Evolutionary conservation across 1,284 basidiomycete genomes (phyloP).

Genomic region (Cutaneotrichosporon sp.): DNA sequence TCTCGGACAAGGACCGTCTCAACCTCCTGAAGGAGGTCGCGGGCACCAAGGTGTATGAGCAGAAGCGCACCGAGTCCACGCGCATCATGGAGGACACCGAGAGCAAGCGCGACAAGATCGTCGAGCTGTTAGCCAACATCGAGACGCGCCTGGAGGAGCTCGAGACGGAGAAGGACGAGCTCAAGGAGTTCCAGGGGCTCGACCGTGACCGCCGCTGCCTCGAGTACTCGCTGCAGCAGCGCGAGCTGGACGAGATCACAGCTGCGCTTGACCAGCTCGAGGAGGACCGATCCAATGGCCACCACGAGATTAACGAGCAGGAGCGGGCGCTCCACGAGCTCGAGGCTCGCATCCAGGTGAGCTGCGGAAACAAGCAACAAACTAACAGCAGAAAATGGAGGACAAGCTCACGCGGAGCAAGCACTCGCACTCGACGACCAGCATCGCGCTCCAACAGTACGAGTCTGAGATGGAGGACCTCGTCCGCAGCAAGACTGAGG

Average conservation of each 20-base stretch:
- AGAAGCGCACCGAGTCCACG: slow-evolving; percentile 85
- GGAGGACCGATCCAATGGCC: slow-evolving; percentile 72
- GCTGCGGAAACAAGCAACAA: slow-evolving; percentile 35
- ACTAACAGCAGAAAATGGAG: slow-evolving; percentile 64
- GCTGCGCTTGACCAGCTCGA: slow-evolving; percentile 77
- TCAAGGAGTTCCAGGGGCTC: slow-evolving; percentile 94
- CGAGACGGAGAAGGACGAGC: slow-evolving; percentile 95
- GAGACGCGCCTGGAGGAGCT: slow-evolving; percentile 86
- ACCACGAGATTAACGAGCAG: slow-evolving; percentile 78
- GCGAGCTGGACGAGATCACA: slow-evolving; percentile 85
- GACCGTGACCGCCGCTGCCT: slow-evolving; percentile 93
- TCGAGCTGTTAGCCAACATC: slow-evolving; percentile 86
- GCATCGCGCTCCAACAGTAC: slow-evolving; percentile 43
- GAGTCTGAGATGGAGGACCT: slow-evolving; percentile 61
- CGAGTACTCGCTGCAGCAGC: slow-evolving; percentile 91
- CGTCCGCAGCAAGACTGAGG: slow-evolving; percentile 71
- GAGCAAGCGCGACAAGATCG: slow-evolving; percentile 86
- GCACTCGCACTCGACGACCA: slow-evolving; percentile 70
- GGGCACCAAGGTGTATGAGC: slow-evolving; percentile 97
- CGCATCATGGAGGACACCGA: slow-evolving; percentile 97
- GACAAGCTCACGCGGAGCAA: slow-evolving; percentile 69
- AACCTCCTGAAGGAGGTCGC: slow-evolving; percentile 96
- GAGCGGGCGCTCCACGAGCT: slow-evolving; percentile 78
- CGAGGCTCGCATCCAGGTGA: slow-evolving; percentile 77
- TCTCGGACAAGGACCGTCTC: slow-evolving; percentile 92